Evolutionary conservation across 1,139 yeast genomes (phyloP), one percentile per base, ranked within the genome.

Genomic region (Candida sanyaensis): DNA sequence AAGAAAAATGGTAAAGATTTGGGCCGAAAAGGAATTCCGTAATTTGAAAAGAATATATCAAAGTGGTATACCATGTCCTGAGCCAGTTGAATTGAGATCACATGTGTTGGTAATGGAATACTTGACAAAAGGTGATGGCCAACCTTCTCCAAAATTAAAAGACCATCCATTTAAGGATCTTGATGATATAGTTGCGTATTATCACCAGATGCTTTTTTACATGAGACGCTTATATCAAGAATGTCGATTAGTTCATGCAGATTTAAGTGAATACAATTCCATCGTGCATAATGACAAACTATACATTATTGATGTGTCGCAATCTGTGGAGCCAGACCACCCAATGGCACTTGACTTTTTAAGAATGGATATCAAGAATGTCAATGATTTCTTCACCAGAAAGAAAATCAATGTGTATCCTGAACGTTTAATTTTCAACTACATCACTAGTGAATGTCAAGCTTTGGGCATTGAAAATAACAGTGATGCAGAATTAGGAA

Each of bases 21-120:
- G 99, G 99, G 99, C 99, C 0, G 99, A 95, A 64, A 95, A 95
- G 62, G 99, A 95, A 67, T 92, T 91, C 58, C 73, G 99, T 49
- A 95, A 95, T 63, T 75, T 95, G 65, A 92, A 89, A 62, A 77
- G 99, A 62, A 75, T 95, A 24, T 75, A 88, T 63, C 68, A 78
- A 44, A 79, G 84, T 50, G 96, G 96, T 0, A 88, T 95, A 42
- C 96, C 96, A 11, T 87, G 92, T 46, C 99, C 99, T 0, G 87
- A 88, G 62, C 99, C 99, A 1, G 67, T 90, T 17, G 96, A 89
- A 58, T 77, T 95, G 51, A 84, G 89, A 58, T 81, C 92, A 30
- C 97, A 95, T 68, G 97, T 95, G 2, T 72, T 95, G 52, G 96
- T 92, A 28, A 95, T 95, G 99, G 96, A 92, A 61, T 93, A 88